Evolutionary conservation across 495 filamentous ascomycete species (phyloP).

Genomic region (Penicillium roqueforti): DNA sequence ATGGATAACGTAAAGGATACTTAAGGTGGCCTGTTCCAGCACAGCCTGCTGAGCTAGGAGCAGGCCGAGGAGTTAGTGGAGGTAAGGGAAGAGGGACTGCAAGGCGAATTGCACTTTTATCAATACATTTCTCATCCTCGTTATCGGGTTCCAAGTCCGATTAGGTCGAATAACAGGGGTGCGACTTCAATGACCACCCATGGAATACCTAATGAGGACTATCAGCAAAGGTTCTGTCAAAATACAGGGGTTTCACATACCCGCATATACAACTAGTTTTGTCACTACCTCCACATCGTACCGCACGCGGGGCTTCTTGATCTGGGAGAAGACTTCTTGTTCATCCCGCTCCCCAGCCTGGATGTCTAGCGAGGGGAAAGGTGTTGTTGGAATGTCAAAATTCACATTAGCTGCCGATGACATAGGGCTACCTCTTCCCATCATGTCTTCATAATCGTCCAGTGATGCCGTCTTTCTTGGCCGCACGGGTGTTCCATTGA

Average conservation of each 20-base stretch:
- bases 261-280: slow-evolving; percentile 91
- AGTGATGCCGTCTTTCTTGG: slow-evolving; percentile 41
- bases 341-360: slow-evolving; percentile 53
- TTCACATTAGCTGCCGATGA: slow-evolving; percentile 25
- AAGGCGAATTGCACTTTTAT: not conserved
- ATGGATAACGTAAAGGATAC: slow-evolving; percentile 16
- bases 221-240: slow-evolving; percentile 3
- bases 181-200: slow-evolving; percentile 33
- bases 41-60: slow-evolving; percentile 21
- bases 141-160: slow-evolving; percentile 32
- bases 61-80: not conserved
- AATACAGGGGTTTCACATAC: slow-evolving; percentile 45
- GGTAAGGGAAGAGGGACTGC: not conserved
- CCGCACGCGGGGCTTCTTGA: slow-evolving; percentile 82
- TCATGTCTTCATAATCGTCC: slow-evolving; percentile 65
- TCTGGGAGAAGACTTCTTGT: slow-evolving; percentile 75
- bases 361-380: slow-evolving; percentile 31
- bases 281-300: slow-evolving; percentile 98
- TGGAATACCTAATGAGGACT: slow-evolving; percentile 25
- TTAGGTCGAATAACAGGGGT: slow-evolving; percentile 27
- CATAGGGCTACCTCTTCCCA: slow-evolving; percentile 52
- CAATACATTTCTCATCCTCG: not conserved
- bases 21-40: slow-evolving; percentile 10
- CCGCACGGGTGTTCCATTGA: slow-evolving; percentile 14
- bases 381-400: slow-evolving; percentile 17